These are phyloP conservation scores for Pythium dissimile DNA, from an alignment of 352 stramenopile genomes.

Conservation along the genomic window DNA sequence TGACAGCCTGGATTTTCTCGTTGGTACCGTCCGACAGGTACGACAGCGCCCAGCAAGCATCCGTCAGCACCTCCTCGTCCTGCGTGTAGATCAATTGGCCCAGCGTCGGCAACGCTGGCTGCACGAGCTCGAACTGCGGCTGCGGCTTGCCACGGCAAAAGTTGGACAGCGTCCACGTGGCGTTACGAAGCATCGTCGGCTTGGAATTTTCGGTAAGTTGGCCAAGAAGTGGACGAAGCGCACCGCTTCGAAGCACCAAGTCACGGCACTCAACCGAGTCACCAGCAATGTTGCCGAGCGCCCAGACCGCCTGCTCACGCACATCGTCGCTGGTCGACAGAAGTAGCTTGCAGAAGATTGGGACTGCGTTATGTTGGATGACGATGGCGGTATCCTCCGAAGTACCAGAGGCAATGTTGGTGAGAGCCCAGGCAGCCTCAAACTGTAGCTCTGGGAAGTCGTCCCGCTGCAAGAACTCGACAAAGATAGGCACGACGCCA, in stretches of 20 bases:
- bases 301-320: conserved; percentile 95
- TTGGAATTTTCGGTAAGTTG: conserved; percentile 96
- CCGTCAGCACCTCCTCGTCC: conserved; percentile 98
- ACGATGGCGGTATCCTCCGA: conserved; percentile 97
- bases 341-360: conserved; percentile 96
- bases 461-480: conserved; percentile 96
- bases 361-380: conserved; percentile 96
- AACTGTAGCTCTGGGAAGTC: conserved; percentile 95
- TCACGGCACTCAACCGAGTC: conserved; percentile 96
- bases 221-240: conserved; percentile 93
- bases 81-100: conserved; percentile 96
- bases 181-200: conserved; percentile 97
- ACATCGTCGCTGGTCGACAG: conserved; percentile 97
- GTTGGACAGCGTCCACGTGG: conserved; percentile 99
- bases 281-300: conserved; percentile 99
- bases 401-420: conserved; percentile 98
- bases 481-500: conserved; percentile 97
- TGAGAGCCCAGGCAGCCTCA: conserved; percentile 99
- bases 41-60: conserved; percentile 98
- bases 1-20: conserved; percentile 99
- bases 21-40: conserved; percentile 99
- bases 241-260: conserved; percentile 91
- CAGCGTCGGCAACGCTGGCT: conserved; percentile 93
- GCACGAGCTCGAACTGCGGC: conserved; percentile 80
- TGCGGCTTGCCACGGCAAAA: conserved; percentile 94